phyloP scores from a whole-genome alignment of 1,284 basidiomycete species.

The Apiotrichum veenhuisii region DNA sequence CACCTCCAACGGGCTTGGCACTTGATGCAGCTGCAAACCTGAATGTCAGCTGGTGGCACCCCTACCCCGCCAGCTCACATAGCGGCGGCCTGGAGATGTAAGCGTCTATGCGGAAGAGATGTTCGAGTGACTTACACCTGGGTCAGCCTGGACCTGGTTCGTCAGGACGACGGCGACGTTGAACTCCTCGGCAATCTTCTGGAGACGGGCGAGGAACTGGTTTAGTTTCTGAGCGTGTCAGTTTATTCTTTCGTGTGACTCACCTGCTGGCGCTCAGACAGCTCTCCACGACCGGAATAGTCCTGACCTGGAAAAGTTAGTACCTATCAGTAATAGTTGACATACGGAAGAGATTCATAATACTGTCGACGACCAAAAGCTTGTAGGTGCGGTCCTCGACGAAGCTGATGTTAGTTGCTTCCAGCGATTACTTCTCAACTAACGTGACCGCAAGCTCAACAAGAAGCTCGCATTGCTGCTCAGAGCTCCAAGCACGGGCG shows the following conservation, averaged over 20 bases:
- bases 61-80: constrained; percentile 50
- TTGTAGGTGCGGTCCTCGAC: constrained; percentile 50
- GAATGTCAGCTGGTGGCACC: background rate
- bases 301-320: constrained; percentile 57
- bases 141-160: constrained; percentile 84
- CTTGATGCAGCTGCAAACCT: constrained; percentile 80
- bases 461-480: constrained; percentile 47
- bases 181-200: constrained; percentile 80
- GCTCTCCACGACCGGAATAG: constrained; percentile 83
- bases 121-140: constrained; percentile 57
- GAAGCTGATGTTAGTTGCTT: constrained; percentile 31
- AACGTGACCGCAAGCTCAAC: constrained; percentile 46
- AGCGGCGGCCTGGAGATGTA: constrained; percentile 61
- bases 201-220: constrained; percentile 83
- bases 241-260: background rate
- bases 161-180: constrained; percentile 82
- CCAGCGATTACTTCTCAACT: constrained; percentile 4
- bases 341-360: constrained; percentile 85
- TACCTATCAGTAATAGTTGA: background rate
- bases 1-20: constrained; percentile 79
- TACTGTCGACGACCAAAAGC: constrained; percentile 65
- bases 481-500: constrained; percentile 46
- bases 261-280: constrained; percentile 81
- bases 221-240: constrained; percentile 49
- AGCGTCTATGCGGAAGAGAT: background rate